phyloP scores from a whole-genome alignment of 805 yeast genomes.

The Torulaspora indica region DNA sequence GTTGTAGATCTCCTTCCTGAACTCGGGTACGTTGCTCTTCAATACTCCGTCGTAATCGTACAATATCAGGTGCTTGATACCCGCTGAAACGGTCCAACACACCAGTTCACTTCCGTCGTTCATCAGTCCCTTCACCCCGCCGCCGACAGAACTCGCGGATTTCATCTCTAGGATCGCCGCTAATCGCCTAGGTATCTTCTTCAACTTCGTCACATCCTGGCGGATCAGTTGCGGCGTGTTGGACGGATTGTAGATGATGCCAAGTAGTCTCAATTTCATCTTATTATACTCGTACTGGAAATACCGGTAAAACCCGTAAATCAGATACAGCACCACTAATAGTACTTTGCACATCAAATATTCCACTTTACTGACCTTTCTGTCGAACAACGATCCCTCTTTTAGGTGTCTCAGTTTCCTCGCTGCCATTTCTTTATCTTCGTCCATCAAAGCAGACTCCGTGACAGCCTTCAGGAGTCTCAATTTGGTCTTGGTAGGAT shows the following conservation, averaged over 20 bases:
- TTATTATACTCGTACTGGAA: constrained; percentile 49
- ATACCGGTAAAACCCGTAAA: constrained; percentile 53
- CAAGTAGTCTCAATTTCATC: constrained; percentile 52
- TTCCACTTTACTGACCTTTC: constrained; percentile 19
- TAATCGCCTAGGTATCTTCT: constrained; percentile 72
- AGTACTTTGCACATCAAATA: constrained; percentile 43
- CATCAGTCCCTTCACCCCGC: constrained; percentile 78
- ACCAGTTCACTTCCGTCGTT: constrained; percentile 70
- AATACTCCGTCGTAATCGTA: constrained; percentile 77
- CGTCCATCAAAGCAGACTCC: constrained; percentile 16
- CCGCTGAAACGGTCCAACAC: constrained; percentile 90
- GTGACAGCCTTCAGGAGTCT: constrained; percentile 21
- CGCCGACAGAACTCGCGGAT: constrained; percentile 78
- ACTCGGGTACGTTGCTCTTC: constrained; percentile 49
- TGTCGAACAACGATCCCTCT: constrained; percentile 14
- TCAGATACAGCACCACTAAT: constrained; percentile 48
- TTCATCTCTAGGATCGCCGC: constrained; percentile 72
- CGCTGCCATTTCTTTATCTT: constrained; percentile 6
- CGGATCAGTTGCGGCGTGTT: constrained; percentile 82
- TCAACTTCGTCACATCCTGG: constrained; percentile 67
- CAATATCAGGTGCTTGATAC: constrained; percentile 63
- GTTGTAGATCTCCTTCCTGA: constrained; percentile 52
- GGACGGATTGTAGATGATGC: constrained; percentile 61
- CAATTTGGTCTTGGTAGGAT: constrained; percentile 14
- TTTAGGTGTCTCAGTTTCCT: constrained; percentile 1